Percentiles rank a stretch among this genome's conserved stretches.
Conservation (phyloP, 306 rosid genomes). For the Styphnolobium japonicum region DNA sequence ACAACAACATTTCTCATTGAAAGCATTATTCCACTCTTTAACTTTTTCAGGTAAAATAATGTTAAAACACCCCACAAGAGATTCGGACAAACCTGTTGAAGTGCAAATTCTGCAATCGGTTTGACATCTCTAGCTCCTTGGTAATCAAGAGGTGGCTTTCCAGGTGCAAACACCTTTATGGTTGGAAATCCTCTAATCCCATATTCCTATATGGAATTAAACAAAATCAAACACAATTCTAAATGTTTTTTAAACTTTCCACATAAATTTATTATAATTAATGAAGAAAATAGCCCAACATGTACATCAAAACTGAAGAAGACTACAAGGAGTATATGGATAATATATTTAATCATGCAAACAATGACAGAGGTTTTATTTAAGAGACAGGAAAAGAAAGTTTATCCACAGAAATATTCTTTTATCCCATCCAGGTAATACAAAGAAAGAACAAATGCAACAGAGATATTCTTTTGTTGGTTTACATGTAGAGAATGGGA, state of each 20-base stretch:
- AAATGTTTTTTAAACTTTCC: not conserved
- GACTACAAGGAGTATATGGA: not conserved
- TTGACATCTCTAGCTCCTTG: slow-evolving; percentile 97
- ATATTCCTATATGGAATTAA: slow-evolving; percentile 61
- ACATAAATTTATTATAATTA: not conserved
- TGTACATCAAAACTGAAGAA: not conserved
- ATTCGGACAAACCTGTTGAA: slow-evolving; percentile 68
- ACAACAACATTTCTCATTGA: not conserved
- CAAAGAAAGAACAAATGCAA: not conserved
- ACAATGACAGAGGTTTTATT: not conserved
- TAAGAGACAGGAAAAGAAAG: not conserved
- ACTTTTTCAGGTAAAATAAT: not conserved
- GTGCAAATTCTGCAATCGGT: slow-evolving; percentile 83
- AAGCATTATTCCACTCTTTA: slow-evolving; percentile 4
- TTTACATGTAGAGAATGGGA: not conserved
- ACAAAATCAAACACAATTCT: slow-evolving; percentile 12
- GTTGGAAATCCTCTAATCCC: slow-evolving; percentile 94
- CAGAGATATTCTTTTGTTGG: not conserved
- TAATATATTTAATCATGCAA: not conserved
- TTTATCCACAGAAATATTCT: not conserved
- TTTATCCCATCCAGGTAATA: not conserved
- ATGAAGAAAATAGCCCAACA: slow-evolving; percentile 11
- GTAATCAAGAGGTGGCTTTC: slow-evolving; percentile 83
- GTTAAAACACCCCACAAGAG: not conserved
- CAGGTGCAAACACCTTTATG: slow-evolving; percentile 86